phyloP scores from a whole-genome alignment of 805 yeast genomes.

The Danielia reshetovae region DNA sequence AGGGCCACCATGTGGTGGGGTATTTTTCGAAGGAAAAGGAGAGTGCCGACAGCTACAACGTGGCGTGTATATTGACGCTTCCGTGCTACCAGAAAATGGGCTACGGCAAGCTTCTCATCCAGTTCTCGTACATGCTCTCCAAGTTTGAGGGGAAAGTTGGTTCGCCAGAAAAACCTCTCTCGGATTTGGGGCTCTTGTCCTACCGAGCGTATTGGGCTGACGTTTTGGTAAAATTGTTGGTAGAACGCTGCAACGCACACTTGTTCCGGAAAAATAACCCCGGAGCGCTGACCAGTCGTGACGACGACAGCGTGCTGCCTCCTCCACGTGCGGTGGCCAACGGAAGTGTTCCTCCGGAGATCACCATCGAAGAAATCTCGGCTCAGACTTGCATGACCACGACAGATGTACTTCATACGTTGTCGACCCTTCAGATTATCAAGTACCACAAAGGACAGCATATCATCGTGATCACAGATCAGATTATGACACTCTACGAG shows the following conservation, averaged over 20 bases:
- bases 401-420: slow-evolving; percentile 88
- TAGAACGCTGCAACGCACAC: slow-evolving; percentile 48
- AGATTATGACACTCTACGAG: slow-evolving; percentile 71
- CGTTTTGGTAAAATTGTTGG: slow-evolving; percentile 67
- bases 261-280: slow-evolving; percentile 37
- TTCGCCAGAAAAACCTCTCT: slow-evolving; percentile 95
- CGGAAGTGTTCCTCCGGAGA: slow-evolving; percentile 34
- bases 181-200: slow-evolving; percentile 89
- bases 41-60: slow-evolving; percentile 90
- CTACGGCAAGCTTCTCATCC: slow-evolving; percentile 85
- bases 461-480: slow-evolving; percentile 79
- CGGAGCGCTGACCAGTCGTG: slow-evolving; percentile 19
- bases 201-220: slow-evolving; percentile 98
- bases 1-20: slow-evolving; percentile 95
- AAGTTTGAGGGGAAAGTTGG: slow-evolving; percentile 88
- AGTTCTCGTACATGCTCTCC: slow-evolving; percentile 88
- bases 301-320: slow-evolving; percentile 14
- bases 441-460: slow-evolving; percentile 95
- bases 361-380: slow-evolving; percentile 88
- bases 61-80: slow-evolving; percentile 92
- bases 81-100: slow-evolving; percentile 98
- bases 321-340: slow-evolving; percentile 15
- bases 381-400: slow-evolving; percentile 90
- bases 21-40: slow-evolving; percentile 97
- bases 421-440: slow-evolving; percentile 85